Conservation (phyloP, 257 asterid genomes). For the Fraxinus pennsylvanica region DNA sequence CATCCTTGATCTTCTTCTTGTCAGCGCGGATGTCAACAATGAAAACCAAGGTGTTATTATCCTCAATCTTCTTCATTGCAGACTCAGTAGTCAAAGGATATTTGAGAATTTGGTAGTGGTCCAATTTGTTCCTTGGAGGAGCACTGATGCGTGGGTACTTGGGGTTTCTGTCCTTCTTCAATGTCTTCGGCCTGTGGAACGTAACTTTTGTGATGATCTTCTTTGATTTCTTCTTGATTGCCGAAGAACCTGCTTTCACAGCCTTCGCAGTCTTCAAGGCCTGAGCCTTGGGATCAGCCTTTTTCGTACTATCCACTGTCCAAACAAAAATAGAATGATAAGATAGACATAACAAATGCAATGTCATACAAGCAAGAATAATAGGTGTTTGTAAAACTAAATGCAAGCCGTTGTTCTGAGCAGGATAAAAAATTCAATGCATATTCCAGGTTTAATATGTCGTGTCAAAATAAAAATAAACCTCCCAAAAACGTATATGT, state of each 20-base stretch:
- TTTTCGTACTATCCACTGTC: no score
- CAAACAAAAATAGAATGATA: no score
- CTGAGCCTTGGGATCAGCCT: no score
- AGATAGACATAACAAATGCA: no score
- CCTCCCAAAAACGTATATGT: no score
- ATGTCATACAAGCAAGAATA: no score
- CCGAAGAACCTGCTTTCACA: conserved; percentile 23
- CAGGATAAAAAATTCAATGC: no score
- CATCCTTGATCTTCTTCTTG: conserved; percentile 34
- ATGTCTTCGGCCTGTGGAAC: conserved; percentile 34
- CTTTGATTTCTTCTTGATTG: conserved; percentile 25
- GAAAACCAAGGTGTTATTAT: conserved; percentile 36
- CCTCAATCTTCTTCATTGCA: conserved; percentile 38
- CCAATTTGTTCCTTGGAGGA: conserved; percentile 32
- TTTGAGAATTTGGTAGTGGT: conserved; percentile 33
- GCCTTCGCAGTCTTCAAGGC: conserved; percentile 1
- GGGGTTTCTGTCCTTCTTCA: conserved; percentile 34
- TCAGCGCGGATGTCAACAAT: conserved; percentile 35
- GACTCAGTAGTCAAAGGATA: conserved; percentile 35
- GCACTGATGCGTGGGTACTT: conserved; percentile 34
- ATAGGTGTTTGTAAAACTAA: no score
- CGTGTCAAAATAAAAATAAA: no score
- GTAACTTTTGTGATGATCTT: conserved; percentile 35
- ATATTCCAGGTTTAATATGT: no score
- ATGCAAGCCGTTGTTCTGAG: no score